A percentile compares a stretch with the other conserved stretches of the same genome.
Conservation (phyloP, 2,329 filamentous ascomycete genomes). For the Trichoderma sp. region DNA sequence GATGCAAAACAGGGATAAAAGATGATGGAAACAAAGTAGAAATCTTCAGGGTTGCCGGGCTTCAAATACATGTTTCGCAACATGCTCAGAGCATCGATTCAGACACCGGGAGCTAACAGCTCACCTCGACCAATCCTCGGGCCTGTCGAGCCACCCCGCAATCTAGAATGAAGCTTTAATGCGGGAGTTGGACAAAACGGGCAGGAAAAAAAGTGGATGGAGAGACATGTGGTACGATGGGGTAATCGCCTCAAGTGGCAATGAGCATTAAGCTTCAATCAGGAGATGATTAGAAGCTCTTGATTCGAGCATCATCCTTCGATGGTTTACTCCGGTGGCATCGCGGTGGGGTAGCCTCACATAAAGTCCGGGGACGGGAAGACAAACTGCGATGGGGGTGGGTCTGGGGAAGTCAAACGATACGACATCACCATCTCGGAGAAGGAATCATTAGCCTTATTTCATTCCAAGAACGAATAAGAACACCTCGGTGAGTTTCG, state of each 20-base stretch:
- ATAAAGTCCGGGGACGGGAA: background rate
- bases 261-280: background rate
- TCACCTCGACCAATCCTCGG: accelerated
- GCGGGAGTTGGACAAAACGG: background rate
- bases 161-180: background rate
- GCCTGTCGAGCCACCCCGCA: background rate
- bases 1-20: background rate
- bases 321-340: background rate
- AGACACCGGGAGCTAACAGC: background rate
- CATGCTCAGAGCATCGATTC: background rate
- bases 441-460: background rate
- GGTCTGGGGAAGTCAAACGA: background rate
- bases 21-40: background rate
- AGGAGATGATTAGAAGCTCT: background rate
- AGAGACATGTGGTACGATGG: background rate
- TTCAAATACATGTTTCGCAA: background rate
- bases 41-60: background rate
- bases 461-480: background rate
- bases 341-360: background rate
- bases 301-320: background rate
- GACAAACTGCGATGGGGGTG: background rate
- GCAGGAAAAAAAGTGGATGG: background rate
- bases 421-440: background rate
- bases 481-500: background rate
- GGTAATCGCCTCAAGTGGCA: background rate